A percentile compares a stretch with the other conserved stretches of the same genome.
Conservation (phyloP, 345 rosid genomes). For the Salix koriyanagi region DNA sequence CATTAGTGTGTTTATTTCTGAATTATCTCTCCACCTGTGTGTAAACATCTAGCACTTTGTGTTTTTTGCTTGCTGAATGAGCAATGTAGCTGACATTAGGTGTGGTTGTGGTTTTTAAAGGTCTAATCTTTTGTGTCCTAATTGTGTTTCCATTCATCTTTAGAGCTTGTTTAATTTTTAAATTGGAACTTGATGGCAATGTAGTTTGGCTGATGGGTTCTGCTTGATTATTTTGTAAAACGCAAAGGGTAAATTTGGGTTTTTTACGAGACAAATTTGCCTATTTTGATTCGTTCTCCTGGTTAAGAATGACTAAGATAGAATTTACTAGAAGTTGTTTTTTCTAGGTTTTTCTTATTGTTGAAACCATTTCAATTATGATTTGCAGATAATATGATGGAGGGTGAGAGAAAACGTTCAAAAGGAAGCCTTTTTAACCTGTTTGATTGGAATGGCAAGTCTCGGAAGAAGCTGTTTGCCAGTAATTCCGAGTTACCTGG, state of each 20-base stretch:
- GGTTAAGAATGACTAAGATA: background rate
- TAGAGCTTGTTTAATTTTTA: constrained; percentile 3
- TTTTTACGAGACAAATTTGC: background rate
- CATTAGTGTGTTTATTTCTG: background rate
- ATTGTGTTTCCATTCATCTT: background rate
- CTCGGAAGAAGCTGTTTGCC: constrained; percentile 67
- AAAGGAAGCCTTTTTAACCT: constrained; percentile 69
- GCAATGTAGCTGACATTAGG: constrained; percentile 24
- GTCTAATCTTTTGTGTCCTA: background rate
- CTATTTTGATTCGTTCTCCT: background rate
- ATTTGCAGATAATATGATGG: constrained; percentile 50
- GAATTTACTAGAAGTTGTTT: background rate
- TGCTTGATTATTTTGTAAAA: constrained; percentile 1
- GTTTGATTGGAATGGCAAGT: constrained; percentile 88
- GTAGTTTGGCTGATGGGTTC: background rate
- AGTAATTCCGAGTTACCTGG: constrained; percentile 41
- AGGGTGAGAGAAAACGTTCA: constrained; percentile 57
- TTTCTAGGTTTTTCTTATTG: background rate
- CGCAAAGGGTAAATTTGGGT: background rate
- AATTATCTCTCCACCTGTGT: background rate
- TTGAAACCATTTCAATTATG: constrained; percentile 11
- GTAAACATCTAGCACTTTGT: background rate
- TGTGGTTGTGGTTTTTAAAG: constrained; percentile 1
- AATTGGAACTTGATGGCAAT: background rate
- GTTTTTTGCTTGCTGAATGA: constrained; percentile 8